Evolutionary conservation across 805 yeast genomes (phyloP).

Genomic region (Teunomyces stri): DNA sequence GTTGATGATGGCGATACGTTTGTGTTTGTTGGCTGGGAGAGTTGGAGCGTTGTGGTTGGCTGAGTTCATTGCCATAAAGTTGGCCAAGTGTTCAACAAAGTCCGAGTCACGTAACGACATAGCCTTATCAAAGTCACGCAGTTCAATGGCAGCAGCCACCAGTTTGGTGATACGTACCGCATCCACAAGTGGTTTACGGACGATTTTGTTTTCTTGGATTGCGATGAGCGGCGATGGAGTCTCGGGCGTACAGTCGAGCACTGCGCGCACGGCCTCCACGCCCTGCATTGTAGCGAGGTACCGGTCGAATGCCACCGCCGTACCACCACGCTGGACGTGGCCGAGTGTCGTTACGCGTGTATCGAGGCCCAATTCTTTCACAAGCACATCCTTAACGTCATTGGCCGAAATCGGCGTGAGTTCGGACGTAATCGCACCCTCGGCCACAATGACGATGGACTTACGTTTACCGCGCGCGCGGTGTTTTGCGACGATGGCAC

Average conservation of each 20-base stretch:
- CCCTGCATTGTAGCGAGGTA: constrained; percentile 93
- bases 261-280: constrained; percentile 95
- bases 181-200: constrained; percentile 81
- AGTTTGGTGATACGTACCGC: constrained; percentile 83
- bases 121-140: constrained; percentile 80
- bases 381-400: constrained; percentile 78
- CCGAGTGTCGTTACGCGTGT: constrained; percentile 95
- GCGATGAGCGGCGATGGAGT: constrained; percentile 96
- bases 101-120: constrained; percentile 85
- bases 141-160: constrained; percentile 86
- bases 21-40: constrained; percentile 54
- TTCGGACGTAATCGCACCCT: constrained; percentile 88
- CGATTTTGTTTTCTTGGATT: constrained; percentile 80
- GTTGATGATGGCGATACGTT: constrained; percentile 80
- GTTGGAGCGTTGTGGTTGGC: constrained; percentile 62
- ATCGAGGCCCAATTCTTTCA: constrained; percentile 76
- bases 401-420: constrained; percentile 78
- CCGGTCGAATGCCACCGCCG: constrained; percentile 95
- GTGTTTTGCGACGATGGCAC: constrained; percentile 71
- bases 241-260: constrained; percentile 79
- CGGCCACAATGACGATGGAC: constrained; percentile 95
- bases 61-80: constrained; percentile 68
- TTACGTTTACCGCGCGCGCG: constrained; percentile 87
- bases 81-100: constrained; percentile 74
- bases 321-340: constrained; percentile 98